phyloP scores from a whole-genome alignment of 192 early-diverging fungal genomes.

The Obelidium mucronatum region DNA sequence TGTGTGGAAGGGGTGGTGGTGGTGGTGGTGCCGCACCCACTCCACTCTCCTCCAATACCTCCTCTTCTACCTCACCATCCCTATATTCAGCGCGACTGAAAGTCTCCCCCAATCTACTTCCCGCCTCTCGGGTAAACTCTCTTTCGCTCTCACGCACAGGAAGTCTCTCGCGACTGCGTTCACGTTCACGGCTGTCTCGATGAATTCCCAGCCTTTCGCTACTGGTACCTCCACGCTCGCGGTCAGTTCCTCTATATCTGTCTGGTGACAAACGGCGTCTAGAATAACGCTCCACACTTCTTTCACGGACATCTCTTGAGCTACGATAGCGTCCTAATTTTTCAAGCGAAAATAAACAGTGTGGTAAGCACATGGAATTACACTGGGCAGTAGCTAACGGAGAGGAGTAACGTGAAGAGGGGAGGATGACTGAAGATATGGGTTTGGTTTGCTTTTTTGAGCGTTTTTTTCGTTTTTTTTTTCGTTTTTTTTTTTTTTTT shows the following conservation, averaged over 20 bases:
- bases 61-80: neutral
- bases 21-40: too few relatives aligned
- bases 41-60: neutral
- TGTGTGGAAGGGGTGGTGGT: too few relatives aligned
- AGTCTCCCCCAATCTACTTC: neutral
- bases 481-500: neutral
- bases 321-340: constrained; percentile 30
- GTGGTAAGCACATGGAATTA: neutral
- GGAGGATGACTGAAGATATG: too few relatives aligned
- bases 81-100: neutral
- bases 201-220: constrained; percentile 6
- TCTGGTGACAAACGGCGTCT: constrained; percentile 20
- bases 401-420: constrained; percentile 5
- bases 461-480: neutral
- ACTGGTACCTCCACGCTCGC: constrained; percentile 46
- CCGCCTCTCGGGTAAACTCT: constrained; percentile 13
- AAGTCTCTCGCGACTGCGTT: neutral
- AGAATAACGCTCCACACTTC: constrained; percentile 12
- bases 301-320: constrained; percentile 33
- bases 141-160: too few relatives aligned
- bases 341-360: constrained; percentile 11
- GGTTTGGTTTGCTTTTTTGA: neutral
- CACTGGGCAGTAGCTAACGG: constrained; percentile 19
- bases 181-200: constrained; percentile 6
- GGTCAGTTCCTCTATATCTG: constrained; percentile 28